phyloP scores from a whole-genome alignment of 441 rosid genomes.

The Raphanus hybrid region DNA sequence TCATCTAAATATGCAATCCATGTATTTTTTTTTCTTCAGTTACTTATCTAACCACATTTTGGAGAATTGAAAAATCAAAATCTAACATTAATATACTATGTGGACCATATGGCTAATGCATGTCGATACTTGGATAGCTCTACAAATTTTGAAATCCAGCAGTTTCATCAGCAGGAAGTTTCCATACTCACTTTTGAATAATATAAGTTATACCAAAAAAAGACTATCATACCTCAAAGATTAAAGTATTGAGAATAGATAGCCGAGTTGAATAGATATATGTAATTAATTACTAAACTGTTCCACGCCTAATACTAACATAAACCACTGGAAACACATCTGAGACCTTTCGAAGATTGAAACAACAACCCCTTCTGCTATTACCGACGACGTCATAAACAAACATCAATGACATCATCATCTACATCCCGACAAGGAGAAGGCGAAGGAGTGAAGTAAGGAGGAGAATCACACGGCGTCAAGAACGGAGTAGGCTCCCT shows the following conservation, averaged over 20 bases:
- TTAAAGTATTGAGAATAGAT: neutral
- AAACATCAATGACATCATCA: conserved; percentile 29
- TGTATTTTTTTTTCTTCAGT: no score
- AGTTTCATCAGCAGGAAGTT: neutral
- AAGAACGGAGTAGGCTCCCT: conserved; percentile 41
- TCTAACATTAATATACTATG: neutral
- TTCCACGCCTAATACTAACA: conserved; percentile 19
- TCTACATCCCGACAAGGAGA: conserved; percentile 40
- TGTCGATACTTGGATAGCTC: neutral
- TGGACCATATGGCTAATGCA: neutral
- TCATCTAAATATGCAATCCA: no score
- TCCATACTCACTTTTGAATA: neutral
- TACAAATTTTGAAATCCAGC: neutral
- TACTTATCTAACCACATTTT: neutral
- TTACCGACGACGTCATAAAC: conserved; percentile 26
- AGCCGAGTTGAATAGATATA: neutral
- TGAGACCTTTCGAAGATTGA: conserved; percentile 23
- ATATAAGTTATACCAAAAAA: neutral
- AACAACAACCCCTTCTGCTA: neutral
- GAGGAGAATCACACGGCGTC: conserved; percentile 45
- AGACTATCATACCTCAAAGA: neutral
- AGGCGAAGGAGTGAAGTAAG: conserved; percentile 42
- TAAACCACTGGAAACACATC: neutral
- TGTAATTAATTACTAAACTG: conserved; percentile 1
- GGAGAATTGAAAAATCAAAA: neutral